These are phyloP conservation scores for Venturia asperata DNA, from an alignment of 2,329 filamentous ascomycete genomes.

Conservation along the genomic window DNA sequence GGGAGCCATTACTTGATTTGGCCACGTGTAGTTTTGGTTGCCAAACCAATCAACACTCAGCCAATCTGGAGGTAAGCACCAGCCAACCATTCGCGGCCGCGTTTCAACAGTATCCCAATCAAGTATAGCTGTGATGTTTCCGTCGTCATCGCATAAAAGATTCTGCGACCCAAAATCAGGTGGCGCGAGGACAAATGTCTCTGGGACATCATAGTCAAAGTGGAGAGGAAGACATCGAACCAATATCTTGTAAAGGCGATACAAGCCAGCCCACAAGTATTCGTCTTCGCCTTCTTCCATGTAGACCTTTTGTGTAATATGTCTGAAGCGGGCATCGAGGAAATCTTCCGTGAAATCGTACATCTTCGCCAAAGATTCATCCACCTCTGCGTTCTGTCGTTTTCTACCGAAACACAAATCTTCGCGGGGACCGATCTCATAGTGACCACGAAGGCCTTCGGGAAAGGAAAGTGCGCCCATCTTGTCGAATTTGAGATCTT, in stretches of 20 bases:
- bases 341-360: background rate
- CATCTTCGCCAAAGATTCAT: background rate
- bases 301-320: background rate
- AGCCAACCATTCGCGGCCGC: background rate
- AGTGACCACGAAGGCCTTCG: background rate
- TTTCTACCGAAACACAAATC: too few relatives aligned
- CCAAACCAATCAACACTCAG: conserved; percentile 5
- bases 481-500: background rate
- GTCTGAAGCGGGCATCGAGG: background rate
- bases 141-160: conserved; percentile 6
- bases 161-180: conserved; percentile 8
- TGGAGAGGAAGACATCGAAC: background rate
- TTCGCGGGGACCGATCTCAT: background rate
- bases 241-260: background rate
- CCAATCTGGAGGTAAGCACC: background rate
- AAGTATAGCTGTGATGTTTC: conserved; percentile 17
- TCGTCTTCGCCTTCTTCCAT: background rate
- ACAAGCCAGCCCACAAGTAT: background rate
- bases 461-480: background rate
- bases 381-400: too few relatives aligned
- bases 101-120: conserved; percentile 19
- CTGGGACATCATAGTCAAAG: background rate
- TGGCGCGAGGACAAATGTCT: conserved; percentile 4
- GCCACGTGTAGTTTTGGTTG: background rate
- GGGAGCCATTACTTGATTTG: background rate